Percentiles rank a stretch among this genome's conserved stretches.
phyloP scores from a whole-genome alignment of 2,329 filamentous ascomycete genomes.

The Helotiales sp. region DNA sequence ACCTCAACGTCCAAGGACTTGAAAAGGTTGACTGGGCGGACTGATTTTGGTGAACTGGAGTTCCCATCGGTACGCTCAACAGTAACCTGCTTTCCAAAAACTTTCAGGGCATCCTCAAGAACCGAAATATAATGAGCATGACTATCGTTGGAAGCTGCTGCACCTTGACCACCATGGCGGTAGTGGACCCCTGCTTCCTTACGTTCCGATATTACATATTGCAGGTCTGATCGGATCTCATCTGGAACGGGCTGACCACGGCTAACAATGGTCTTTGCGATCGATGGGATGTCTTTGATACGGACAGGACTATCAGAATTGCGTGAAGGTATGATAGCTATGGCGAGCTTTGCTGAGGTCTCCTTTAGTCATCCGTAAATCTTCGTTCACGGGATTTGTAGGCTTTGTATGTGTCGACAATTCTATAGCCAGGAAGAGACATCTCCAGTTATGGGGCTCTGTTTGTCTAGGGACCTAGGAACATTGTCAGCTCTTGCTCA shows the following conservation, averaged over 20 bases:
- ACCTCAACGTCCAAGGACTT: constrained; percentile 2
- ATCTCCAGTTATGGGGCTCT: too few relatives aligned
- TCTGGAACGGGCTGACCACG: constrained; percentile 2
- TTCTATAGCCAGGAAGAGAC: not conserved
- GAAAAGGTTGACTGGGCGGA: too few relatives aligned
- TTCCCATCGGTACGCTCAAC: not conserved
- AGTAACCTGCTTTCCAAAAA: not conserved
- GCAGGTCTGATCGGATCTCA: constrained; percentile 4
- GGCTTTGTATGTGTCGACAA: constrained; percentile 17
- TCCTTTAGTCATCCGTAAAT: constrained; percentile 17
- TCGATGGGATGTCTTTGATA: not conserved
- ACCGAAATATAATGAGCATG: constrained; percentile 12
- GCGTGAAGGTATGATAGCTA: too few relatives aligned
- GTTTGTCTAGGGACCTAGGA: too few relatives aligned
- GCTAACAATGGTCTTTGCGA: not conserved
- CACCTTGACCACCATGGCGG: not conserved
- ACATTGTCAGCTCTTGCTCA: too few relatives aligned
- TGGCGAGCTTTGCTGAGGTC: constrained; percentile 8
- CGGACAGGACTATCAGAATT: too few relatives aligned
- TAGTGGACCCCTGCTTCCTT: constrained; percentile 5
- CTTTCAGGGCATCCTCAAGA: constrained; percentile 2
- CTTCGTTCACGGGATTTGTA: constrained; percentile 18
- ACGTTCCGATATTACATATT: constrained; percentile 8
- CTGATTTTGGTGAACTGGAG: too few relatives aligned
- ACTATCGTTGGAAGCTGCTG: constrained; percentile 4